These are phyloP conservation scores for Trichoderma asperelloides DNA, from an alignment of 495 filamentous ascomycete genomes.

Conservation along the genomic window DNA sequence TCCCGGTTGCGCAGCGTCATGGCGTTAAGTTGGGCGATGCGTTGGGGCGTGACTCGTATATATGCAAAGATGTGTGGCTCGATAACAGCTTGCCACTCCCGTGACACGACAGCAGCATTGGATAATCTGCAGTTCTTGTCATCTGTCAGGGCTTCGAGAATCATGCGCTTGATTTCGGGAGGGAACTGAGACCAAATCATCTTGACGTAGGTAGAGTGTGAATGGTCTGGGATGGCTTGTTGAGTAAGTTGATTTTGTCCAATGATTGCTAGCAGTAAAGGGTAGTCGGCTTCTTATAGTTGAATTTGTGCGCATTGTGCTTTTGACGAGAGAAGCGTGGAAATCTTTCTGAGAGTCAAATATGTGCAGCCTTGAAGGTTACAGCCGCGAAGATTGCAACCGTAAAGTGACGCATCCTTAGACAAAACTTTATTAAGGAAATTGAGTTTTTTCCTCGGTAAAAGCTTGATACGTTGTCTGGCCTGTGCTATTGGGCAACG, in stretches of 20 bases:
- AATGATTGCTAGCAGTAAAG: not conserved
- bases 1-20: slow-evolving; percentile 5
- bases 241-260: not conserved
- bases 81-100: slow-evolving; percentile 9
- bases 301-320: not conserved
- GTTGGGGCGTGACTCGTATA: not conserved
- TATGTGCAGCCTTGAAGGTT: not conserved
- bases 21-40: not conserved
- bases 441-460: not conserved
- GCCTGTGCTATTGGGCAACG: too few species aligned
- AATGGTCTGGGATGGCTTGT: not conserved
- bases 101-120: slow-evolving; percentile 9
- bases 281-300: not conserved
- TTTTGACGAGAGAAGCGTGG: too few species aligned
- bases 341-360: not conserved
- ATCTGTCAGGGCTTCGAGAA: slow-evolving; percentile 2
- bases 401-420: not conserved
- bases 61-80: slow-evolving; percentile 7
- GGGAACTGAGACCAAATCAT: slow-evolving; percentile 2
- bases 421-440: not conserved
- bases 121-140: slow-evolving; percentile 2
- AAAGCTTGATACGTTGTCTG: not conserved
- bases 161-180: not conserved
- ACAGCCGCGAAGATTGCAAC: not conserved
- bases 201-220: not conserved